These are phyloP conservation scores for Irpex sp. DNA, from an alignment of 1,284 basidiomycete species.

Conservation along the genomic window DNA sequence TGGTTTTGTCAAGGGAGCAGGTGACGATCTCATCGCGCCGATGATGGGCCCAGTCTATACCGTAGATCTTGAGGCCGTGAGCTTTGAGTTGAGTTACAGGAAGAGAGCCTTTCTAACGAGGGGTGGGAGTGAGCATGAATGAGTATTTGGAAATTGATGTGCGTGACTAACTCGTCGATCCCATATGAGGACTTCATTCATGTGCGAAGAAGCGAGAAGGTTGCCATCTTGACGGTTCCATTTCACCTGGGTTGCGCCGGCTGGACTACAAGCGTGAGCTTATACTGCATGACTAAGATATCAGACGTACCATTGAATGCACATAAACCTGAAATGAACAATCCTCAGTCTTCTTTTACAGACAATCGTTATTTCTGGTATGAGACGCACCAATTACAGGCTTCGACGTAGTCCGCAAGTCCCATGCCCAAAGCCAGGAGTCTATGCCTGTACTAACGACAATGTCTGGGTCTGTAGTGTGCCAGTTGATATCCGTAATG, in stretches of 20 bases:
- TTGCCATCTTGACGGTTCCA: constrained; percentile 89
- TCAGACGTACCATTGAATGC: constrained; percentile 64
- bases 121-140: constrained; percentile 6
- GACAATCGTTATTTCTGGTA: background rate
- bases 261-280: constrained; percentile 32
- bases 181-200: constrained; percentile 83
- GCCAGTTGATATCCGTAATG: constrained; percentile 97
- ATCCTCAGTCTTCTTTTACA: background rate
- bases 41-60: constrained; percentile 90
- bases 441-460: constrained; percentile 79
- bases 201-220: constrained; percentile 84
- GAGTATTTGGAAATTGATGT: background rate
- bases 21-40: constrained; percentile 79
- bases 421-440: constrained; percentile 88
- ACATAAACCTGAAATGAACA: constrained; percentile 47
- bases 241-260: constrained; percentile 91
- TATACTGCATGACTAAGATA: background rate
- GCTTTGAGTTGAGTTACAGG: constrained; percentile 77
- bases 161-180: constrained; percentile 65
- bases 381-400: constrained; percentile 57
- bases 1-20: constrained; percentile 89
- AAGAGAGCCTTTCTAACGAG: constrained; percentile 78
- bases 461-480: constrained; percentile 75
- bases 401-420: constrained; percentile 59
- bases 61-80: constrained; percentile 88